phyloP scores from a whole-genome alignment of 1,284 basidiomycete genomes.

The Microbotryum silenes-acaulis region DNA sequence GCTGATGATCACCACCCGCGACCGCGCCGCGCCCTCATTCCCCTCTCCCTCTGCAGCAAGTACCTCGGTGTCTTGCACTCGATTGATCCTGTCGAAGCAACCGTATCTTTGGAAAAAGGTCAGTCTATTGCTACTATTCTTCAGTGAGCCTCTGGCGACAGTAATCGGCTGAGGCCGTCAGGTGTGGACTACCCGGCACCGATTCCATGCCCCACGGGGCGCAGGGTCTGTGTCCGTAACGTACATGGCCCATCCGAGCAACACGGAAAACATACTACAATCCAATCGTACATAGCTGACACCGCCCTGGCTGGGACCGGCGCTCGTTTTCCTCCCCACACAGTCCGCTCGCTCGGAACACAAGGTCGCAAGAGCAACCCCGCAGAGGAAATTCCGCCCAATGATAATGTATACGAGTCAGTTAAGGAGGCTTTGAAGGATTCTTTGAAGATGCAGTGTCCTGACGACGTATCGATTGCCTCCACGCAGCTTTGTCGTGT shows the following conservation, averaged over 20 bases:
- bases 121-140: neutral
- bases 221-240: no score
- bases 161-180: neutral
- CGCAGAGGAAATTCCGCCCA: constrained; percentile 34
- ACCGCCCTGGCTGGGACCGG: neutral
- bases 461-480: neutral
- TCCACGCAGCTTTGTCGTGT: constrained; percentile 35
- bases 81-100: constrained; percentile 36
- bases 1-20: neutral
- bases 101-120: constrained; percentile 35
- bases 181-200: neutral
- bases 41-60: constrained; percentile 8
- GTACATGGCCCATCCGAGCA: neutral
- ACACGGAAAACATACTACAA: neutral
- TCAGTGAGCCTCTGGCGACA: no score
- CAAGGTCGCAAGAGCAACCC: constrained; percentile 36
- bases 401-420: constrained; percentile 37
- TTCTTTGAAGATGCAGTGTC: neutral
- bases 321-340: neutral
- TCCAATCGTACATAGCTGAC: neutral
- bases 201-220: no score
- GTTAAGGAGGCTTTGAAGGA: neutral
- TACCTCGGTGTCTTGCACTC: constrained; percentile 35
- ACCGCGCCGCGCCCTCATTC: neutral
- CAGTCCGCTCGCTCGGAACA: constrained; percentile 38